Evolutionary conservation across 352 stramenopile species (phyloP), one percentile per base, ranked within the genome.

Genomic region (Phytophthora pini): DNA sequence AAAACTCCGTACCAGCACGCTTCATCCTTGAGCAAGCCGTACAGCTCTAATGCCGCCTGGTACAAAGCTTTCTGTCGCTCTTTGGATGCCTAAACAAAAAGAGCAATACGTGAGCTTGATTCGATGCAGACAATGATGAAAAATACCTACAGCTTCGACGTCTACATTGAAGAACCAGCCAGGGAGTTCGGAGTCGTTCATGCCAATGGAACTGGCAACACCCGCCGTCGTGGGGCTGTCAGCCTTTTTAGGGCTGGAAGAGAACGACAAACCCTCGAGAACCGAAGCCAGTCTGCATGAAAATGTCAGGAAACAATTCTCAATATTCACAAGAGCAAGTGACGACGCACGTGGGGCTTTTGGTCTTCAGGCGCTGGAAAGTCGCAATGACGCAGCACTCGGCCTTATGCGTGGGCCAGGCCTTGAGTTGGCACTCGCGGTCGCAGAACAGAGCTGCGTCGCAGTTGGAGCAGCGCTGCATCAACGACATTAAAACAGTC

Each of bases 111-210:
- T 36, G 3, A 22, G 10, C 67, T 15, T 60, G 24, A 22, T 20
- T 9, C 6, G 5, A 31, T 9, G 15, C 22, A 10, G 5, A 11
- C 8, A 56, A 36, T 12, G 40, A 32, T 9, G 4, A 39, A 48
- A 6, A 13, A 7, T 58, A 44, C 70, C 15, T 46, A 91, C 84
- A 56, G 68, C 36, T 11, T 87, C 77, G 34, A 84, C 87, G 58
- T 89, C 70, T 17, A 79, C 49, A 0, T 71, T 72, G 56, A 83
- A 89, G 67, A 93, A 93, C 84, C 84, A 93, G 3, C 80, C 82
- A 8, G 84, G 84, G 2, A 90, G 68, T 8, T 65, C 44, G 1
- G 54, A 36, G 1, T 55, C 68, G 24, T 70, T 57, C 56, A 93
- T 77, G 27, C 74, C 71, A 45, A 93, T 74, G 10, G 79, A 88